Percentiles rank a stretch among this genome's conserved stretches.
Conservation (phyloP, 345 rosid genomes). For the Gossypium mustelinum region DNA sequence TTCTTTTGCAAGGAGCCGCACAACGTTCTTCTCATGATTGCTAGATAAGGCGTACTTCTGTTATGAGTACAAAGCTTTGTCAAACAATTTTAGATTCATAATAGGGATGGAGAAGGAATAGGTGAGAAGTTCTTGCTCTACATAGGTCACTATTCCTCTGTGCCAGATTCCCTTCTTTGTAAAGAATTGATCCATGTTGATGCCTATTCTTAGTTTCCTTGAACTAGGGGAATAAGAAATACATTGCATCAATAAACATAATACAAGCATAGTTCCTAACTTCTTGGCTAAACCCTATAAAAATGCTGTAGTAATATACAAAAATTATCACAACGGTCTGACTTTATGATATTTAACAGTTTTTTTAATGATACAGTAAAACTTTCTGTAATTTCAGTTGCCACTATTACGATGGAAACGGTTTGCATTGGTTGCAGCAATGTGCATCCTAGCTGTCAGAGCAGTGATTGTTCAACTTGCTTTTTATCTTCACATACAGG, state of each 20-base stretch:
- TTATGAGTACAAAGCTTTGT: background rate
- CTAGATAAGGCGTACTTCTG: background rate
- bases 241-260: background rate
- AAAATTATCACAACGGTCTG: background rate
- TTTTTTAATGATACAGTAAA: background rate
- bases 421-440: constrained; percentile 86
- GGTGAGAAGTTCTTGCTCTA: background rate
- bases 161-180: background rate
- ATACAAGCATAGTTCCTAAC: background rate
- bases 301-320: background rate
- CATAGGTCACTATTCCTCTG: background rate
- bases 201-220: background rate
- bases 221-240: constrained; percentile 1
- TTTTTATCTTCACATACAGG: constrained; percentile 91
- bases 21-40: background rate
- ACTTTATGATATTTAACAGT: background rate
- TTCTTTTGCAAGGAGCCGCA: constrained; percentile 1
- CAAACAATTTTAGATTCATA: background rate
- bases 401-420: constrained; percentile 92
- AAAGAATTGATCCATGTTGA: background rate
- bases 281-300: background rate
- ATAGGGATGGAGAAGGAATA: background rate
- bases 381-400: constrained; percentile 44
- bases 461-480: constrained; percentile 93
- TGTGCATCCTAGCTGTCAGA: constrained; percentile 92